phyloP scores from a whole-genome alignment of 805 yeast genomes.

The Metschnikowia gruessii region DNA sequence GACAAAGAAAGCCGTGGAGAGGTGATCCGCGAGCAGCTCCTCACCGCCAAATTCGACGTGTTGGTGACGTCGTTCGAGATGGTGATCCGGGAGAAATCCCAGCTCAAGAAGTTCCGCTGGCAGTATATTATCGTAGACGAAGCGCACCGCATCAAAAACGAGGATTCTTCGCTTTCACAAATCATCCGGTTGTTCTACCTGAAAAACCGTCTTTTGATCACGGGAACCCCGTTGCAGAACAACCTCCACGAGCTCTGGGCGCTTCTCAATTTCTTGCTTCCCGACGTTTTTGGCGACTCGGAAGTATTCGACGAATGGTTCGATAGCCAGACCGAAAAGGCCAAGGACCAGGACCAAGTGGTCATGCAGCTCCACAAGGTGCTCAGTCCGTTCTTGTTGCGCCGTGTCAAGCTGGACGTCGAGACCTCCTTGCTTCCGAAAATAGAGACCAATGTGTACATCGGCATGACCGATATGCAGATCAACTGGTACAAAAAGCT shows the following conservation, averaged over 20 bases:
- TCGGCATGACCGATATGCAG: constrained; percentile 97
- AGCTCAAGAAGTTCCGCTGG: constrained; percentile 82
- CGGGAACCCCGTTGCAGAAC: constrained; percentile 96
- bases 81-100: constrained; percentile 84
- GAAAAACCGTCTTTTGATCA: constrained; percentile 76
- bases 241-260: constrained; percentile 98
- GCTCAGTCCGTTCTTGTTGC: constrained; percentile 77
- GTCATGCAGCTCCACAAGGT: constrained; percentile 88
- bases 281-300: constrained; percentile 93
- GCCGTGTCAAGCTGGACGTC: constrained; percentile 91
- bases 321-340: constrained; percentile 48
- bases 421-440: constrained; percentile 89
- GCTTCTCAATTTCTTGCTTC: constrained; percentile 78
- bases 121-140: constrained; percentile 92
- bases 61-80: constrained; percentile 89
- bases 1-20: constrained; percentile 73
- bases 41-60: constrained; percentile 83
- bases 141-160: constrained; percentile 96
- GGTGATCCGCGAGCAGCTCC: constrained; percentile 55
- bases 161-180: constrained; percentile 87
- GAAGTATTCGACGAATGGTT: constrained; percentile 93
- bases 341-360: constrained; percentile 63
- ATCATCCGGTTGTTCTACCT: constrained; percentile 88
- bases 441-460: constrained; percentile 83
- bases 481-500: constrained; percentile 84